These are phyloP conservation scores for Turritis glabra DNA, from an alignment of 345 rosid species.

Conservation along the genomic window DNA sequence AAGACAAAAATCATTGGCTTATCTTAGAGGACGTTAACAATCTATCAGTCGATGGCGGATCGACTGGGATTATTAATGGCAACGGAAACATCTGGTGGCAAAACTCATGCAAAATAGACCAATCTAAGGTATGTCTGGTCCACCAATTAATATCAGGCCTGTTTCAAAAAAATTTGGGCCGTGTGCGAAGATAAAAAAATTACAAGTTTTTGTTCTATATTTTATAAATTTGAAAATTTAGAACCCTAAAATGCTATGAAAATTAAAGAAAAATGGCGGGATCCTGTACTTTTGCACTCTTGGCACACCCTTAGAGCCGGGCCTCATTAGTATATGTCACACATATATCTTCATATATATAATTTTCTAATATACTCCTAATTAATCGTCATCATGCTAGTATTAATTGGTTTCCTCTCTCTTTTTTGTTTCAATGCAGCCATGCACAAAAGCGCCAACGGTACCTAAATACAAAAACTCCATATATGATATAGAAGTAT, in stretches of 20 bases:
- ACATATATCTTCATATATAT: not conserved
- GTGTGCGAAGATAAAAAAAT: no score
- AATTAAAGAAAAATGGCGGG: no score
- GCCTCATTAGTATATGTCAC: not conserved
- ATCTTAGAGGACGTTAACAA: conserved; percentile 51
- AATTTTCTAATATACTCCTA: not conserved
- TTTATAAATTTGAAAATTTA: no score
- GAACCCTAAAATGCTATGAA: no score
- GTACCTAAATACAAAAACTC: conserved; percentile 42
- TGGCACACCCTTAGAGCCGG: no score
- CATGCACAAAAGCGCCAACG: conserved; percentile 85
- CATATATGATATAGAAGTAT: not conserved
- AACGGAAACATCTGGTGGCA: conserved; percentile 91
- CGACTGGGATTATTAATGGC: conserved; percentile 71
- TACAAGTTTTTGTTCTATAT: no score
- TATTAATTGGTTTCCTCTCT: not conserved
- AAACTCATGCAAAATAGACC: conserved; percentile 78
- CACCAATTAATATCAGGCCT: no score
- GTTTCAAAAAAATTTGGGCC: no score
- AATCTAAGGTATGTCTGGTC: conserved; percentile 49
- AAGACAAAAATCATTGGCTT: conserved; percentile 65
- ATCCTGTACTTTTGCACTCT: no score
- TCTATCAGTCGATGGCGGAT: conserved; percentile 65
- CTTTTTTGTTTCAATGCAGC: conserved; percentile 52
- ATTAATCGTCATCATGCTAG: not conserved